These are phyloP conservation scores for Lumnitzera racemosa DNA, from an alignment of 345 rosid genomes.

Conservation along the genomic window DNA sequence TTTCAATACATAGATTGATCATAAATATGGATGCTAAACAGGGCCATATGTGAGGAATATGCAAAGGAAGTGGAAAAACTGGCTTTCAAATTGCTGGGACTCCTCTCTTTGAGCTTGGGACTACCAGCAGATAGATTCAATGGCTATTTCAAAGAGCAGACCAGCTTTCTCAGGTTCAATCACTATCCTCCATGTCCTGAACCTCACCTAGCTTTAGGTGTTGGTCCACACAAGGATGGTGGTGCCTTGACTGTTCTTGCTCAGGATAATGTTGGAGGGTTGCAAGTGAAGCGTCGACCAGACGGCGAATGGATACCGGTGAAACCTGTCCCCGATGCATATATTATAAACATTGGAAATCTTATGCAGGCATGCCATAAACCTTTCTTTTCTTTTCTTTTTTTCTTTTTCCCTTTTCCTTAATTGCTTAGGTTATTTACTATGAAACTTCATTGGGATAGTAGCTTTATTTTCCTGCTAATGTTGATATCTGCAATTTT, in stretches of 20 bases:
- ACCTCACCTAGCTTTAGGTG: conserved; percentile 80
- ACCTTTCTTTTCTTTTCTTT: no score
- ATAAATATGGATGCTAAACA: conserved; percentile 6
- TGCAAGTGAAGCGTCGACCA: conserved; percentile 55
- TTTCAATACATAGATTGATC: neutral
- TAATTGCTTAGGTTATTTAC: neutral
- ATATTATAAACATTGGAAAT: conserved; percentile 69
- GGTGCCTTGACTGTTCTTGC: conserved; percentile 66
- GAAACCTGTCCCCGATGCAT: conserved; percentile 44
- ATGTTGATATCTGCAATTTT: no score
- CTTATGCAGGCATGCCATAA: conserved; percentile 16
- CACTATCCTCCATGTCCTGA: conserved; percentile 77
- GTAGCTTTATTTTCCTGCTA: neutral
- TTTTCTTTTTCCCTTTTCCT: neutral
- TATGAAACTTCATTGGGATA: neutral
- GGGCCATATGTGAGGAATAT: conserved; percentile 68
- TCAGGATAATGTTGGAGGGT: conserved; percentile 81
- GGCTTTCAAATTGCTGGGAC: conserved; percentile 51
- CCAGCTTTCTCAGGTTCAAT: conserved; percentile 52
- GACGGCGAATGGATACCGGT: conserved; percentile 73
- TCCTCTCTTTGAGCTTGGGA: conserved; percentile 68
- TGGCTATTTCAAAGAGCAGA: conserved; percentile 59
- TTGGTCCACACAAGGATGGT: conserved; percentile 78
- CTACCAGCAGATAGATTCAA: conserved; percentile 34
- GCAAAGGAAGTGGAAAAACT: conserved; percentile 54